Base-by-base conservation (phyloP, 2,329 filamentous ascomycete genomes). In the Laburnicola sp. region DNA sequence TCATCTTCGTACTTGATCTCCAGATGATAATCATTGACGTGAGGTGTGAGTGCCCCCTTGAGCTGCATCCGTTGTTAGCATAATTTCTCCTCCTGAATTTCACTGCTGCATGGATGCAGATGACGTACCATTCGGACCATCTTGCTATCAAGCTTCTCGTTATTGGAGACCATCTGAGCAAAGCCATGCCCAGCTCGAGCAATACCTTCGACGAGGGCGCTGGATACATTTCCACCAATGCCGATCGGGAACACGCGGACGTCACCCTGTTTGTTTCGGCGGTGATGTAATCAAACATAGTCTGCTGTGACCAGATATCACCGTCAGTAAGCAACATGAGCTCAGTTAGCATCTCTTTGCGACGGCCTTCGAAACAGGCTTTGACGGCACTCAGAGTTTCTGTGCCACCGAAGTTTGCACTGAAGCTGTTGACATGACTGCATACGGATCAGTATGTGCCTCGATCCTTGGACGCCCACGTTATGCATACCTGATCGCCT, bases 111-210 rank as follows among this genome's bases (percentile, higher is more conserved):
- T n/a, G n/a, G 7, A 25, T 2, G 26, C 8, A 34, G 11, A 21
- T 11, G 6, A 36, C 48, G 8, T 40, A 50, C 48, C 86, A 90
- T 90, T 3, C 86, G 80, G 2, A 90, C 77, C 2, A 89, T 78
- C 64, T 87, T 87, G 56, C 74, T 80, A 59, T 87, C 82, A 63
- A 89, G 80, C 62, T 85, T 83, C 66, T 90, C 87, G 1, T 79
- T 72, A 6, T 81, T 71, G 1, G 75, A 76, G 0, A 89, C 85
- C 1, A 80, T 77, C 65, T 89, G 86, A 3, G 75, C 72, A 46
- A 79, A 82, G 2, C 82, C 82, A 37, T 79, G 77, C 0, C 82
- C 82, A 6, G 77, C 75, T 23, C 79, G 72, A 5, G 82, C 82
- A 48, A 85, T 74, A 2, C 82, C 82, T 58, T 84, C 78, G 2